Conservation (phyloP, 768 basidiomycete species). For the Suillus plorans region DNA sequence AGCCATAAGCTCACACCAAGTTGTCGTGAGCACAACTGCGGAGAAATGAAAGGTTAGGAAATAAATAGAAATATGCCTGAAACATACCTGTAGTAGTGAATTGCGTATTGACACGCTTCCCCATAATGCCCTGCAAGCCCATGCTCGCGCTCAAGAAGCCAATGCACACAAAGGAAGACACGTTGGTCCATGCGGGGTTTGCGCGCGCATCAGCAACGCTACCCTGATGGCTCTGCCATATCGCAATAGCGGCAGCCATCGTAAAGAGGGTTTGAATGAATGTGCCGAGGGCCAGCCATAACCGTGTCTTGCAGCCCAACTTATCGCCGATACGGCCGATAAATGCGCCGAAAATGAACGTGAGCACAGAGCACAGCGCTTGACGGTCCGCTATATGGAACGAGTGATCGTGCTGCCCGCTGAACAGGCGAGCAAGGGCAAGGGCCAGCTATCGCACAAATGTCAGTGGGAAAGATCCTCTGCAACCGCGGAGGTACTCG, state of each 20-base stretch:
- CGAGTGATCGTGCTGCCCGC: conserved; percentile 45
- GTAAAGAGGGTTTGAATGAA: conserved; percentile 75
- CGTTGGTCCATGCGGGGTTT: conserved; percentile 69
- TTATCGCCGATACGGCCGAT: conserved; percentile 83
- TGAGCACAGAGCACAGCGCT: conserved; percentile 74
- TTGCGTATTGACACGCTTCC: conserved; percentile 76
- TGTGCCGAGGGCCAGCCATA: conserved; percentile 73
- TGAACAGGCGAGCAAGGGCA: conserved; percentile 81
- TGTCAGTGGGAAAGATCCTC: background rate
- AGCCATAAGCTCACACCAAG: conserved; percentile 87
- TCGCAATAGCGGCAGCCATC: conserved; percentile 65
- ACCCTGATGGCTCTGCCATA: conserved; percentile 67
- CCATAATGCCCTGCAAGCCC: conserved; percentile 85
- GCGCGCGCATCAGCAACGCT: conserved; percentile 55
- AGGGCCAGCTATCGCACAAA: conserved; percentile 56
- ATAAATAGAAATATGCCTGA: background rate
- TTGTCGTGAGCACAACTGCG: conserved; percentile 77
- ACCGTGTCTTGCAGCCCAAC: conserved; percentile 68
- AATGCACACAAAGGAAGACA: conserved; percentile 64
- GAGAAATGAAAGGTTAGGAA: conserved; percentile 6
- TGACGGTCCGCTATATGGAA: conserved; percentile 86
- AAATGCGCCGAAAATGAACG: conserved; percentile 78
- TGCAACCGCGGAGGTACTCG: conserved; percentile 4
- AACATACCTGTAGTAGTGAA: conserved; percentile 73
- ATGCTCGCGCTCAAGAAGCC: conserved; percentile 80